Evolutionary conservation across 352 stramenopile species (phyloP), one percentile per base, ranked within the genome.

Genomic region (Phytophthora pinifolia): DNA sequence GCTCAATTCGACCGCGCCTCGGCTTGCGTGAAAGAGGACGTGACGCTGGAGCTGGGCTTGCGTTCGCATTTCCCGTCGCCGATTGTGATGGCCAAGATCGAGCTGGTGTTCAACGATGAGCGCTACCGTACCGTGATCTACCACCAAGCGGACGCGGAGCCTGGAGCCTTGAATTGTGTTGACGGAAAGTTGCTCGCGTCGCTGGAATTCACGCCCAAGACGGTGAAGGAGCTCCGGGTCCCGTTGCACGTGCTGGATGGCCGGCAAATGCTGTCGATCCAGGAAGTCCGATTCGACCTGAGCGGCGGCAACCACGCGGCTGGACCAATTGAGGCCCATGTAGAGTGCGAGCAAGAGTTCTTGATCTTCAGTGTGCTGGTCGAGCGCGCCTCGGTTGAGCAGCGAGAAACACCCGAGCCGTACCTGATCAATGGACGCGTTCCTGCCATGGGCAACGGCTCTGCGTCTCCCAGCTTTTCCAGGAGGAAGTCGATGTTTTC

Each of bases 391-490:
- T 52, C 63, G 34, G 56, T 65, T 15, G 54, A 68, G 8, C 52
- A 78, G 20, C 57, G 59, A 15, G 70, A 74, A 56, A 70, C 67
- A n/a, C 47, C 66, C 14, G 56, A 70, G 33, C 72, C 72, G 18
- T 81, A 81, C 62, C 51, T 88, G 18, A 39, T 75, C 2, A 70
- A 84, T 49, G 83, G 81, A 1, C 76, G 81, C 17, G 75, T 93
- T 1, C 85, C 85, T 12, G 74, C 83, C n/a, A 95, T 95, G 85
- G 83, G 85, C 20, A 85, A 86, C 59, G 85, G 85, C 2, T 82
- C 81, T 9, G 85, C 81, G 15, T 95, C 85, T 10, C 85, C 85
- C 0, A 93, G 83, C 42, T 95, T 95, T 59, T 83, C 81, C 30
- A 77, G 83, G 12, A 70, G 77, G 42, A 88, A 89, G 42, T 81